phyloP scores from a whole-genome alignment of 306 rosid species.

The Castanopsis chinensis region DNA sequence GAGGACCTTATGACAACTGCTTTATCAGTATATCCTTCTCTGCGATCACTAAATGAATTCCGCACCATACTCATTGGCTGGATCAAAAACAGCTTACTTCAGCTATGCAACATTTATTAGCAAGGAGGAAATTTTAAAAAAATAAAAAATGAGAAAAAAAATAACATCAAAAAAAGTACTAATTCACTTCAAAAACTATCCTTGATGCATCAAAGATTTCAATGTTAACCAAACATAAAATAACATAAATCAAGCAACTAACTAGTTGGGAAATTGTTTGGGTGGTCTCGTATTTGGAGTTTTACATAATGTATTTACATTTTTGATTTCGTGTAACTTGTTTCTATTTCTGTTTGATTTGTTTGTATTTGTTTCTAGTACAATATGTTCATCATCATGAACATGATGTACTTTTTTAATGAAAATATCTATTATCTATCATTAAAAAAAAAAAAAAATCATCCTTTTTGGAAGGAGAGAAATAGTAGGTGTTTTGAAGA shows the following conservation, averaged over 20 bases:
- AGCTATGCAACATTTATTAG: constrained; percentile 8
- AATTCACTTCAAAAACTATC: constrained; percentile 15
- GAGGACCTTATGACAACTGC: constrained; percentile 82
- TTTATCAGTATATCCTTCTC: constrained; percentile 90
- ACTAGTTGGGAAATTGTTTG: background rate
- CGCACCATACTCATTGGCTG: constrained; percentile 89
- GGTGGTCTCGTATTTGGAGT: too few relatives aligned
- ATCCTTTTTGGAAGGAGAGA: too few relatives aligned
- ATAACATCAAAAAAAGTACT: constrained; percentile 12
- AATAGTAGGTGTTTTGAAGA: too few relatives aligned
- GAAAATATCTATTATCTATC: too few relatives aligned
- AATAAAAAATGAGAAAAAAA: background rate
- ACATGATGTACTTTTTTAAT: too few relatives aligned
- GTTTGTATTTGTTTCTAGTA: too few relatives aligned
- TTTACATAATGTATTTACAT: too few relatives aligned
- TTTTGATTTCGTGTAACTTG: too few relatives aligned
- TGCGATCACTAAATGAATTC: constrained; percentile 71
- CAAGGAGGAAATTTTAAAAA: background rate
- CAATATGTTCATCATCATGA: too few relatives aligned
- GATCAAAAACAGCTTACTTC: constrained; percentile 31
- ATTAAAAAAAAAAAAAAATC: too few relatives aligned
- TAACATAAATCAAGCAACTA: background rate
- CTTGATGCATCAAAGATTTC: background rate
- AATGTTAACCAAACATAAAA: background rate
- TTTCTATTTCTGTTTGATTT: too few relatives aligned